phyloP scores from a whole-genome alignment of 1,284 basidiomycete species.

The Gymnopus androsaceus region DNA sequence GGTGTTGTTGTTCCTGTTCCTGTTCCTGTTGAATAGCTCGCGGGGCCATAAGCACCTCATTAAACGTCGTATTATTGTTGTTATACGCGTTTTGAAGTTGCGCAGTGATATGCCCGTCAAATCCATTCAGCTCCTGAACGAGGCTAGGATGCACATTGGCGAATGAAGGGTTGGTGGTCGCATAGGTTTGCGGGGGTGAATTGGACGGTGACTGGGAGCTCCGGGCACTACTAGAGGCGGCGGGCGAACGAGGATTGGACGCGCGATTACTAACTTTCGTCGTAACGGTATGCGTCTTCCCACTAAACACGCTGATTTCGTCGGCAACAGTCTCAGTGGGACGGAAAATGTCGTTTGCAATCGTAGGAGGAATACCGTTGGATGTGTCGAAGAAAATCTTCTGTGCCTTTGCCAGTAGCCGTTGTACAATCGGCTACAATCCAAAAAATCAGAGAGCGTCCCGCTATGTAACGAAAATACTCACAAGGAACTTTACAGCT shows the following conservation, averaged over 20 bases:
- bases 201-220: conserved; percentile 22
- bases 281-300: conserved; percentile 61
- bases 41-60: conserved; percentile 16
- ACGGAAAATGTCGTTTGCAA: conserved; percentile 59
- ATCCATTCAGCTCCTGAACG: conserved; percentile 57
- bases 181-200: conserved; percentile 24
- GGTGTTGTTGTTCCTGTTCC: conserved; percentile 22
- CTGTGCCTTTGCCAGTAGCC: conserved; percentile 63
- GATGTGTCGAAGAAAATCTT: conserved; percentile 49
- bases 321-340: conserved; percentile 53
- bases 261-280: conserved; percentile 43
- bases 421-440: conserved; percentile 58
- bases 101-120: conserved; percentile 57
- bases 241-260: conserved; percentile 15
- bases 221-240: conserved; percentile 12
- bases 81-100: conserved; percentile 55
- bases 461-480: conserved; percentile 22
- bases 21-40: conserved; percentile 11
- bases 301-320: conserved; percentile 72
- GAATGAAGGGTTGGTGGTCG: conserved; percentile 41
- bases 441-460: not conserved
- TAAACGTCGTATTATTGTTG: conserved; percentile 36
- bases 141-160: conserved; percentile 59
- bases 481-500: conserved; percentile 65
- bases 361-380: conserved; percentile 42